phyloP scores from a whole-genome alignment of 2,329 filamentous ascomycete species.

The Ophiostoma ips region DNA sequence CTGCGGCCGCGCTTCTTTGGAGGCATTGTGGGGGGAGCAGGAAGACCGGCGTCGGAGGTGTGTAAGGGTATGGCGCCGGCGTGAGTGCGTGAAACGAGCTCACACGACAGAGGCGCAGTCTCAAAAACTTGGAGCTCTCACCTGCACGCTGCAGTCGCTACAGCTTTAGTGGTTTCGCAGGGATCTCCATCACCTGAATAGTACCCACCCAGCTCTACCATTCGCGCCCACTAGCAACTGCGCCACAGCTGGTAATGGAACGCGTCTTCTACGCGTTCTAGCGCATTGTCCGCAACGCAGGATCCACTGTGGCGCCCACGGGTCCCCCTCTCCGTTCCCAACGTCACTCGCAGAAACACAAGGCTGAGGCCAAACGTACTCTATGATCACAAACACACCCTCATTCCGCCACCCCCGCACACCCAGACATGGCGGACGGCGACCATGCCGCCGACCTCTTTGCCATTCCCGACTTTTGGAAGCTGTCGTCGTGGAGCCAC shows the following conservation, averaged over 20 bases:
- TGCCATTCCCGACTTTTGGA: conserved; percentile 47
- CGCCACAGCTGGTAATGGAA: conserved; percentile 1
- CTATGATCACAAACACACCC: background rate
- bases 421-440: background rate
- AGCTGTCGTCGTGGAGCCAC: conserved; percentile 36
- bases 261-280: conserved; percentile 8
- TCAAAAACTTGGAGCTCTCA: no score
- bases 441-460: conserved; percentile 40
- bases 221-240: background rate
- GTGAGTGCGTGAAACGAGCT: background rate
- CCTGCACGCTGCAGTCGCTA: no score
- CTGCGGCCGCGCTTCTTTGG: conserved; percentile 55
- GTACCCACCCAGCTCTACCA: background rate
- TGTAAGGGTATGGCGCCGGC: no score
- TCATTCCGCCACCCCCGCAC: conserved; percentile 10
- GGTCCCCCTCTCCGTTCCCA: conserved; percentile 1
- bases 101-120: no score
- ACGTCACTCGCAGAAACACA: conserved; percentile 5
- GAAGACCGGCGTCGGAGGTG: background rate
- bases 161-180: no score
- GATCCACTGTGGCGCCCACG: no score
- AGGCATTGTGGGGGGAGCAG: conserved; percentile 28
- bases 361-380: background rate
- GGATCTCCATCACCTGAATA: no score
- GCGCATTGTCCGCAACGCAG: no score